These are phyloP conservation scores for Candolleomyces eurysporus DNA, from an alignment of 768 basidiomycete species.

Conservation along the genomic window DNA sequence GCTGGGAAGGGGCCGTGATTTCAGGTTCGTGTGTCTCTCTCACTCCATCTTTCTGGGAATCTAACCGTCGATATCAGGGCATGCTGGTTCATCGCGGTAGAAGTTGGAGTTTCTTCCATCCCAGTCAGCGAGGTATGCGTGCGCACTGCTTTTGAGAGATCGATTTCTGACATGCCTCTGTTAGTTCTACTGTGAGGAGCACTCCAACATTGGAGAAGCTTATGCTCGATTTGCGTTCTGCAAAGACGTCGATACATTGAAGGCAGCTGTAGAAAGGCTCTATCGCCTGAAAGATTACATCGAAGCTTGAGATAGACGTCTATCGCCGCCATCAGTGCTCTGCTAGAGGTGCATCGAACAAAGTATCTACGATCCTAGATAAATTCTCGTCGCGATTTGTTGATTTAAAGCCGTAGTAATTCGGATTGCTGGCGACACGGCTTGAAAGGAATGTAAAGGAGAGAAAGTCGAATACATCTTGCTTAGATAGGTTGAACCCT, in stretches of 20 bases:
- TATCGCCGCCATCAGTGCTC: neutral
- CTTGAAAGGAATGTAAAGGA: slow-evolving; percentile 79
- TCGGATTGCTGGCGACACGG: slow-evolving; percentile 75
- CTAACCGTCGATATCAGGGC: slow-evolving; percentile 46
- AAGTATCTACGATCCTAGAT: slow-evolving; percentile 68
- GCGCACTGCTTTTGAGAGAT: neutral
- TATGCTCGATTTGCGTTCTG: slow-evolving; percentile 93
- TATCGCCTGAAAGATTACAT: slow-evolving; percentile 69
- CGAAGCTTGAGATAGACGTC: slow-evolving; percentile 10
- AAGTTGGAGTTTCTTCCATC: slow-evolving; percentile 89
- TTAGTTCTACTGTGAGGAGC: slow-evolving; percentile 91
- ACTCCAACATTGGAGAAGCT: slow-evolving; percentile 80
- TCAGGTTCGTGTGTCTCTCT: slow-evolving; percentile 50
- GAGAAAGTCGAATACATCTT: slow-evolving; percentile 72
- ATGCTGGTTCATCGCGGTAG: slow-evolving; percentile 93
- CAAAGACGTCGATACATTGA: slow-evolving; percentile 88
- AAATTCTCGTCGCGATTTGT: slow-evolving; percentile 51
- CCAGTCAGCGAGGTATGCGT: slow-evolving; percentile 87
- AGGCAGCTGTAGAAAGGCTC: slow-evolving; percentile 79
- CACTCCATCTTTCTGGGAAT: no score
- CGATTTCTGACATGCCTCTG: slow-evolving; percentile 9
- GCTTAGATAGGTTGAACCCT: slow-evolving; percentile 34
- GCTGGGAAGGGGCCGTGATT: slow-evolving; percentile 81
- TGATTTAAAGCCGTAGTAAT: slow-evolving; percentile 68
- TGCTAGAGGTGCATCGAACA: slow-evolving; percentile 23